These are phyloP conservation scores for Geotrichum aggregatum DNA, from an alignment of 1,139 yeast species.

Conservation along the genomic window DNA sequence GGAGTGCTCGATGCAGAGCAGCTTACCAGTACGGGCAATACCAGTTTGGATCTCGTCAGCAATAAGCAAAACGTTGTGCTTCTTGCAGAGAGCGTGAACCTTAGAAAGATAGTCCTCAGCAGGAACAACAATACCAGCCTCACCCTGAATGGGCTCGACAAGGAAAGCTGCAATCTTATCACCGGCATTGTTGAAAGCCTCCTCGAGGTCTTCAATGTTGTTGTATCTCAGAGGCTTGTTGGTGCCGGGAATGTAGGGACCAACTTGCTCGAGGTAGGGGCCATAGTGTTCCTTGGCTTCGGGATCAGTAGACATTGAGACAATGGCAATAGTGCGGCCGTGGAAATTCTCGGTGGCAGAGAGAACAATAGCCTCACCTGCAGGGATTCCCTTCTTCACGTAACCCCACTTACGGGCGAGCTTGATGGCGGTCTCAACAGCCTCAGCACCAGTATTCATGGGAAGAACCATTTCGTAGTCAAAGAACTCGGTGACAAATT, in stretches of 20 bases:
- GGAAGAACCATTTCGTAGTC: slow-evolving; percentile 91
- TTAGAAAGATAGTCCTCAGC: slow-evolving; percentile 71
- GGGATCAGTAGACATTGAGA: slow-evolving; percentile 93
- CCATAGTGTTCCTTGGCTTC: slow-evolving; percentile 89
- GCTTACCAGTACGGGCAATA: slow-evolving; percentile 93
- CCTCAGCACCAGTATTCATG: slow-evolving; percentile 98
- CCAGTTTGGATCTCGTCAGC: slow-evolving; percentile 98
- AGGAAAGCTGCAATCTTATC: slow-evolving; percentile 87
- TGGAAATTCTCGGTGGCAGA: slow-evolving; percentile 90
- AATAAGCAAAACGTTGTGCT: slow-evolving; percentile 80
- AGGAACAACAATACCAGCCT: slow-evolving; percentile 96
- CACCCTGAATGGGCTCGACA: slow-evolving; percentile 97
- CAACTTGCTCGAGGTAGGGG: slow-evolving; percentile 80
- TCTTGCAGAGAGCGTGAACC: slow-evolving; percentile 71
- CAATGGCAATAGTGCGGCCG: slow-evolving; percentile 92
- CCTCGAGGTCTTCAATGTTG: slow-evolving; percentile 77
- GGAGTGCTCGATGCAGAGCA: slow-evolving; percentile 87
- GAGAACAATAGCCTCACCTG: slow-evolving; percentile 77
- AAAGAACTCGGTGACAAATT: slow-evolving; percentile 83
- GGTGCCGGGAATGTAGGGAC: slow-evolving; percentile 66
- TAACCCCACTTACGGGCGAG: slow-evolving; percentile 98
- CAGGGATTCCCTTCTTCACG: slow-evolving; percentile 76
- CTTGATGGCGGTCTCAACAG: slow-evolving; percentile 92
- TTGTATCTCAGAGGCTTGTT: slow-evolving; percentile 38
- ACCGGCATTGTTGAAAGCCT: slow-evolving; percentile 78